Percentiles rank a stretch among this genome's conserved stretches.
Conservation (phyloP, 2,329 filamentous ascomycete species). For the Diaporthe amygdali region DNA sequence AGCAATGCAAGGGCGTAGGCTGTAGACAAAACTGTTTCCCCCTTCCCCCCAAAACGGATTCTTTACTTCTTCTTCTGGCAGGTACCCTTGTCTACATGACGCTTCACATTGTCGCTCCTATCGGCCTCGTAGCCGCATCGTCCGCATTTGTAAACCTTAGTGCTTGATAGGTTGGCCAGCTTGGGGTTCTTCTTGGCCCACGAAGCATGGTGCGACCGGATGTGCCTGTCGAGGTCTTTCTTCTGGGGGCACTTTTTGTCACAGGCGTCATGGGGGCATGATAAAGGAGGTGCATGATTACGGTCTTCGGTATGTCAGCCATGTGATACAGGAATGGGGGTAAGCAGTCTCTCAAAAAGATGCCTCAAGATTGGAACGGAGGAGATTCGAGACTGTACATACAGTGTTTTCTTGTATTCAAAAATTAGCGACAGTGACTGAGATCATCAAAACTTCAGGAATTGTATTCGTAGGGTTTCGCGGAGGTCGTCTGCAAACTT, state of each 20-base stretch:
- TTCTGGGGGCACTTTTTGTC: background rate
- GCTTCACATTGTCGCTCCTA: background rate
- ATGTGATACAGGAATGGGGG: too few relatives aligned
- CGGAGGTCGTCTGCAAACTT: background rate
- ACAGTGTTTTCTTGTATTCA: background rate
- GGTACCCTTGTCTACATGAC: background rate
- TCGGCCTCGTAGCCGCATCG: background rate
- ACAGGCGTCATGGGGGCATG: background rate
- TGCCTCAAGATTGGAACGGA: background rate
- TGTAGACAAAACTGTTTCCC: background rate
- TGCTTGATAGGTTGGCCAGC: background rate
- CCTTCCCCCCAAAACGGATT: too few relatives aligned
- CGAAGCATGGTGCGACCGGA: background rate
- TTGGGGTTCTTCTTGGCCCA: slow-evolving; percentile 9
- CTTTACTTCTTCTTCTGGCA: background rate
- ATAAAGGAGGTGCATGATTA: background rate
- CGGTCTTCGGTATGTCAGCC: background rate
- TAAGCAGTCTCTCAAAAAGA: background rate
- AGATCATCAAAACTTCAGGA: background rate
- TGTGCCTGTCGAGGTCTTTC: slow-evolving; percentile 12
- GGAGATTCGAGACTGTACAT: background rate
- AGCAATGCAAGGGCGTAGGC: background rate
- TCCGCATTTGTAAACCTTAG: background rate
- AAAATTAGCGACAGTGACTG: too few relatives aligned
- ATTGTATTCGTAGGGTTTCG: background rate